Evolutionary conservation across 345 rosid genomes (phyloP).

Genomic region (Eucalyptus polyanthemos): DNA sequence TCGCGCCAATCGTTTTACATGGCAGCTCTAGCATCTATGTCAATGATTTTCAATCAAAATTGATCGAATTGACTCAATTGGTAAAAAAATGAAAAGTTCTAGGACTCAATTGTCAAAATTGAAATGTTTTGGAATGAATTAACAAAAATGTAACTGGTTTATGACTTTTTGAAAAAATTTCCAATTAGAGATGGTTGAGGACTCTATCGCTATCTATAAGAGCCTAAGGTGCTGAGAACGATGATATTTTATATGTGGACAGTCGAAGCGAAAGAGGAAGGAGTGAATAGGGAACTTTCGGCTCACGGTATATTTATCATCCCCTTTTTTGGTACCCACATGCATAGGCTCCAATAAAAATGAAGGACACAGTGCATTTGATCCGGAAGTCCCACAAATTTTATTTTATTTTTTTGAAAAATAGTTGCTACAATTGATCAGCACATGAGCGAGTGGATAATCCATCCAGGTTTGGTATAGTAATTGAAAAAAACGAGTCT

Average conservation of each 20-base stretch:
- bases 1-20: accelerated
- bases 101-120: too few species aligned
- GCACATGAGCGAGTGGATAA: background rate
- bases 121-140: accelerated
- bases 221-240: background rate
- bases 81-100: accelerated
- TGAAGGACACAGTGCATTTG: background rate
- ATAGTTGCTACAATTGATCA: background rate
- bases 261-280: background rate
- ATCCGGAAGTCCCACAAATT: background rate
- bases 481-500: background rate
- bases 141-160: accelerated
- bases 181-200: too few species aligned
- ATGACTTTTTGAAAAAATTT: accelerated
- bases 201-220: background rate
- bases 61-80: accelerated
- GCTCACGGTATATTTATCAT: background rate
- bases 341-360: background rate
- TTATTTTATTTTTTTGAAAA: background rate
- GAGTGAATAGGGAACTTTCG: background rate
- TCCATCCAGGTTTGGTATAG: background rate
- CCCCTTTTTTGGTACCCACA: background rate
- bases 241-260: background rate
- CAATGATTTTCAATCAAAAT: too few species aligned
- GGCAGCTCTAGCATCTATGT: accelerated